Evolutionary conservation across 2,329 filamentous ascomycete genomes (phyloP).

Genomic region (Fusarium incarnatum): DNA sequence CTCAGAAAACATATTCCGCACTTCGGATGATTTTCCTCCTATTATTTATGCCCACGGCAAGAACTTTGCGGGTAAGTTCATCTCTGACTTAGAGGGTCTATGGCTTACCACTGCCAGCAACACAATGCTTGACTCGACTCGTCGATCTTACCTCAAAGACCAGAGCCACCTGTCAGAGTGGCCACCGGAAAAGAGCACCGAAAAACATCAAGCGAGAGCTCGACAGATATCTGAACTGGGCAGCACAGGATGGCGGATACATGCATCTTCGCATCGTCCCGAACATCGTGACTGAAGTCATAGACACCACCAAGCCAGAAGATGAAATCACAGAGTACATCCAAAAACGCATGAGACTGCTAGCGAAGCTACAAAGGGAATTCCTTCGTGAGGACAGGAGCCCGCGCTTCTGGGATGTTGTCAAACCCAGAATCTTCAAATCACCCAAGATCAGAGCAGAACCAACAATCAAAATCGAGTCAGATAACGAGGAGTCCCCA

Average conservation of each 20-base stretch:
- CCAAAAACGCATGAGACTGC: constrained; percentile 50
- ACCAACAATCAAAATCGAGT: constrained; percentile 5
- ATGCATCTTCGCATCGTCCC: constrained; percentile 51
- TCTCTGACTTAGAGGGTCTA: too few species aligned
- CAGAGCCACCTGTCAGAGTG: constrained; percentile 52
- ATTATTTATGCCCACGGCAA: constrained; percentile 54
- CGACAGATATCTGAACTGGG: constrained; percentile 54
- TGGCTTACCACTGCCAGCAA: constrained; percentile 50
- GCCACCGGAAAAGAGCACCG: constrained; percentile 49
- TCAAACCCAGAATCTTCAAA: constrained; percentile 38
- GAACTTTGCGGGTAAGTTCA: constrained; percentile 52
- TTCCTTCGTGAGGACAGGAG: constrained; percentile 48
- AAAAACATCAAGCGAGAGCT: constrained; percentile 52
- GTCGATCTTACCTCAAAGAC: constrained; percentile 55
- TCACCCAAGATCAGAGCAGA: constrained; percentile 40
- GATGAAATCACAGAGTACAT: constrained; percentile 52
- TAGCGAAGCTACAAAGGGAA: constrained; percentile 54
- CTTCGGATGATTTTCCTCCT: constrained; percentile 48
- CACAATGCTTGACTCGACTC: constrained; percentile 53
- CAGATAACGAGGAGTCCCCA: constrained; percentile 15
- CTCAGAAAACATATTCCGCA: constrained; percentile 52
- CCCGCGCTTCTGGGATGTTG: constrained; percentile 49
- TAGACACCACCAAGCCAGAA: constrained; percentile 49
- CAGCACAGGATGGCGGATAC: constrained; percentile 56
- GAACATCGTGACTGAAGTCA: constrained; percentile 54